Percentiles rank a stretch among this genome's conserved stretches.
Conservation (phyloP, 1,284 basidiomycete genomes). For the Trametes polyzona region DNA sequence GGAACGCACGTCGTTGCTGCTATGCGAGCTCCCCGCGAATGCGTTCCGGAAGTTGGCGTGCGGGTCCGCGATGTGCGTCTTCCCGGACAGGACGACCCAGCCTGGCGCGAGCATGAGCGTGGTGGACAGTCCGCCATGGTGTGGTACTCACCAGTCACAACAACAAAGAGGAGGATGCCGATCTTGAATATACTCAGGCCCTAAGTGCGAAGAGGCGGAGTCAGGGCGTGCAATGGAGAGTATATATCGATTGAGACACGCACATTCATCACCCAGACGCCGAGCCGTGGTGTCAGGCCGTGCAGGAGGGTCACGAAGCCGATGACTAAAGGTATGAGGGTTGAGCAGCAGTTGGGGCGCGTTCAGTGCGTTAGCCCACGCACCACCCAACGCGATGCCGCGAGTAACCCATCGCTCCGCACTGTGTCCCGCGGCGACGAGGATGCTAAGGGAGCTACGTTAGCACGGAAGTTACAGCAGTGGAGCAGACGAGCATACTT, state of each 20-base stretch:
- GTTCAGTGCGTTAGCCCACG: neutral
- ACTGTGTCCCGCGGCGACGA: conserved; percentile 47
- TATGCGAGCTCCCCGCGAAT: conserved; percentile 60
- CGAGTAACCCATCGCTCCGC: conserved; percentile 53
- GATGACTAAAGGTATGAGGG: too few relatives aligned
- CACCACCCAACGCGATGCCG: conserved; percentile 61
- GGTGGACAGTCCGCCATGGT: neutral
- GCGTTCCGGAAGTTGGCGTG: conserved; percentile 48
- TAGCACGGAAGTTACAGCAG: neutral
- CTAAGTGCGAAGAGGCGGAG: conserved; percentile 11
- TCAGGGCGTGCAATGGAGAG: neutral
- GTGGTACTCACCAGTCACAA: conserved; percentile 44
- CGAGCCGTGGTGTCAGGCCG: conserved; percentile 31
- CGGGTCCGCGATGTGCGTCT: conserved; percentile 47
- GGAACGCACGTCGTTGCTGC: conserved; percentile 61
- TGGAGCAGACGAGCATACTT: conserved; percentile 13
- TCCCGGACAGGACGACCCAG: conserved; percentile 50
- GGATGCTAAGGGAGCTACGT: conserved; percentile 42
- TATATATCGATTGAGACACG: neutral
- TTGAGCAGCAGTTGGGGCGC: too few relatives aligned
- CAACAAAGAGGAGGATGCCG: conserved; percentile 57
- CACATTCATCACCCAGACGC: conserved; percentile 36
- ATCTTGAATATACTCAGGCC: conserved; percentile 66
- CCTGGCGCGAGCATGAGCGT: conserved; percentile 34
- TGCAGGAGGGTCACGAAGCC: conserved; percentile 28